These are phyloP conservation scores for Xylariomycetidae sp. DNA, from an alignment of 2,329 filamentous ascomycete genomes.

Conservation along the genomic window DNA sequence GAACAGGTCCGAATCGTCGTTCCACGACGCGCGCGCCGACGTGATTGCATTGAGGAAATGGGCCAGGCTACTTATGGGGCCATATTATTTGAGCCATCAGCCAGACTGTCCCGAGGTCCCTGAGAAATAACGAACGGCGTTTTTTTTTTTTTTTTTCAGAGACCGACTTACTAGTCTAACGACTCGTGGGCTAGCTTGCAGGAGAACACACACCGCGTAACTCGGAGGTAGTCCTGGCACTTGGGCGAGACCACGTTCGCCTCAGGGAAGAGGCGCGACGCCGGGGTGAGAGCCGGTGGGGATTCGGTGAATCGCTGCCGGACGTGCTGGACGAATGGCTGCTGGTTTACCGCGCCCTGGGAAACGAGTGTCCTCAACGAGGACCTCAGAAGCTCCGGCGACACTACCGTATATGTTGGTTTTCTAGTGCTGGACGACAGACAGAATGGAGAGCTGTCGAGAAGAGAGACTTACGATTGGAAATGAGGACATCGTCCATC, in stretches of 20 bases:
- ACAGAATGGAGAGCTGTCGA: neutral
- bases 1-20: slow-evolving; percentile 14
- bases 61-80: slow-evolving; percentile 16
- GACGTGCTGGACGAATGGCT: slow-evolving; percentile 29
- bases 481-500: slow-evolving; percentile 38
- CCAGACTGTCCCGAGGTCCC: no score
- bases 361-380: slow-evolving; percentile 29
- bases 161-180: slow-evolving; percentile 24
- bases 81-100: neutral
- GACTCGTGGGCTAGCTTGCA: slow-evolving; percentile 28
- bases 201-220: slow-evolving; percentile 32
- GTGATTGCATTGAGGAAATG: slow-evolving; percentile 19
- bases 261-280: slow-evolving; percentile 20
- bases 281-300: slow-evolving; percentile 13
- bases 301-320: slow-evolving; percentile 22
- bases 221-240: slow-evolving; percentile 24
- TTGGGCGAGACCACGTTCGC: slow-evolving; percentile 16
- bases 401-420: no score
- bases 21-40: slow-evolving; percentile 16
- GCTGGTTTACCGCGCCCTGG: slow-evolving; percentile 24
- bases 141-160: no score
- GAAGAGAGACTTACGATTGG: slow-evolving; percentile 23
- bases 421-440: no score
- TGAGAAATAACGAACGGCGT: no score
- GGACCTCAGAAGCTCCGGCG: slow-evolving; percentile 28